Conservation (phyloP, 2,329 filamentous ascomycete genomes). For the Colletotrichum spaethianum region DNA sequence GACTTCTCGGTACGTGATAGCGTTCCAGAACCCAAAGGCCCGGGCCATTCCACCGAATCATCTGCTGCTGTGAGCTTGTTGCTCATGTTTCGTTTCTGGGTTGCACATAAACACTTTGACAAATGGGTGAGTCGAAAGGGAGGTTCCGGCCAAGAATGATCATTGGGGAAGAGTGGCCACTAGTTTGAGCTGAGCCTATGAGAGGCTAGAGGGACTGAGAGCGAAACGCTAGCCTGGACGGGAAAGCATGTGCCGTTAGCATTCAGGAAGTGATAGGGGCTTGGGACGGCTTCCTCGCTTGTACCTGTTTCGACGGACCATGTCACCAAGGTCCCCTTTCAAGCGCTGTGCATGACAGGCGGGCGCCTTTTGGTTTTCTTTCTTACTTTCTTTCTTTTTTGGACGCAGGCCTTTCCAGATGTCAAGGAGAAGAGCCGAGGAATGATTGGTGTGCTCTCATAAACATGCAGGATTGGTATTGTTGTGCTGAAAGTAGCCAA, state of each 20-base stretch:
- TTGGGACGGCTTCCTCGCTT: background rate
- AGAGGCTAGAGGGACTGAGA: background rate
- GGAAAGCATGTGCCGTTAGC: background rate
- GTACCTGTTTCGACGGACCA: background rate
- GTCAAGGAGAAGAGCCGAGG: background rate
- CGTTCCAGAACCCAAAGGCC: background rate
- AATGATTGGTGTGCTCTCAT: background rate
- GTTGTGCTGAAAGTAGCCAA: background rate
- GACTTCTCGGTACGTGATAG: background rate
- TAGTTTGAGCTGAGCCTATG: background rate
- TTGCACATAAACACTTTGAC: background rate
- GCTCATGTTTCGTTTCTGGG: background rate
- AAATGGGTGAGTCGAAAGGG: background rate
- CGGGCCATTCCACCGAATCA: background rate
- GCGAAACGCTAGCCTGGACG: background rate
- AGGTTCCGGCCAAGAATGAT: background rate
- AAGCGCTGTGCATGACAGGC: background rate
- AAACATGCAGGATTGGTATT: background rate
- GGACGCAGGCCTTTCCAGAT: no score
- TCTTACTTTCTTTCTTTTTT: no score
- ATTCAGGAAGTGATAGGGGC: background rate
- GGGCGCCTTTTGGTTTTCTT: no score
- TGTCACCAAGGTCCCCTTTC: background rate
- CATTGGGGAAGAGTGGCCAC: background rate
- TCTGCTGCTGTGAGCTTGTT: background rate